Evolutionary conservation across 2,329 filamentous ascomycete species (phyloP).

Genomic region (Cercospora sp.): DNA sequence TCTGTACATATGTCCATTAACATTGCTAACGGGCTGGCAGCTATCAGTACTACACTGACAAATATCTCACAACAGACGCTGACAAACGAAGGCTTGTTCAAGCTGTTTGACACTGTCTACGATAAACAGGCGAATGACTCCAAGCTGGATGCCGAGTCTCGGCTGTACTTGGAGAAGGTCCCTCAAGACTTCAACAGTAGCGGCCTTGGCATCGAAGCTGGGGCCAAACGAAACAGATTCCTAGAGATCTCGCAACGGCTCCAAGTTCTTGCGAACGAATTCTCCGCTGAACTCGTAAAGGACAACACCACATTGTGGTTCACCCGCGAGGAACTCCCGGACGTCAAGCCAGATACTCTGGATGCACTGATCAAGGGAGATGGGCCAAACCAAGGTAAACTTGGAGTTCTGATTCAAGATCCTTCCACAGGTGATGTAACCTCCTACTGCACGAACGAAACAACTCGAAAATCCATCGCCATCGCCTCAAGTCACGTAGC

Average conservation of each 20-base stretch:
- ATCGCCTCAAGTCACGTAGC: conserved; percentile 75
- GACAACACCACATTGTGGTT: conserved; percentile 77
- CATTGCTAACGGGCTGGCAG: conserved; percentile 42
- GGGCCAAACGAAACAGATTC: conserved; percentile 70
- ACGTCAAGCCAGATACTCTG: conserved; percentile 70
- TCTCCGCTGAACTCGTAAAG: conserved; percentile 75
- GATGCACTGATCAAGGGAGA: conserved; percentile 66
- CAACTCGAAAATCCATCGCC: conserved; percentile 66
- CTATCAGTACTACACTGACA: conserved; percentile 42
- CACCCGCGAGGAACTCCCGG: conserved; percentile 67
- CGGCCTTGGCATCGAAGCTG: conserved; percentile 67
- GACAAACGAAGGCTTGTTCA: conserved; percentile 77
- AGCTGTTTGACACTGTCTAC: conserved; percentile 51
- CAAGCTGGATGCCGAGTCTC: conserved; percentile 64
- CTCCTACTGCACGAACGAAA: conserved; percentile 69
- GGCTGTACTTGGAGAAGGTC: conserved; percentile 69
- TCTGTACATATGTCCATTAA: too few species aligned
- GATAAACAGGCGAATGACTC: conserved; percentile 48
- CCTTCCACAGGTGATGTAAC: conserved; percentile 65
- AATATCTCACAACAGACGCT: conserved; percentile 71
- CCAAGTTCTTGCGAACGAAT: conserved; percentile 67
- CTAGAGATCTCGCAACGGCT: conserved; percentile 79
- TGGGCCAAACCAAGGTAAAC: conserved; percentile 66
- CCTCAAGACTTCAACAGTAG: conserved; percentile 72
- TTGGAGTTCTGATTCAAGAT: conserved; percentile 71